Percentiles rank a stretch among this genome's conserved stretches.
phyloP scores from a whole-genome alignment of 73 alveolate genomes.

The Tetrahymena malaccensis region DNA sequence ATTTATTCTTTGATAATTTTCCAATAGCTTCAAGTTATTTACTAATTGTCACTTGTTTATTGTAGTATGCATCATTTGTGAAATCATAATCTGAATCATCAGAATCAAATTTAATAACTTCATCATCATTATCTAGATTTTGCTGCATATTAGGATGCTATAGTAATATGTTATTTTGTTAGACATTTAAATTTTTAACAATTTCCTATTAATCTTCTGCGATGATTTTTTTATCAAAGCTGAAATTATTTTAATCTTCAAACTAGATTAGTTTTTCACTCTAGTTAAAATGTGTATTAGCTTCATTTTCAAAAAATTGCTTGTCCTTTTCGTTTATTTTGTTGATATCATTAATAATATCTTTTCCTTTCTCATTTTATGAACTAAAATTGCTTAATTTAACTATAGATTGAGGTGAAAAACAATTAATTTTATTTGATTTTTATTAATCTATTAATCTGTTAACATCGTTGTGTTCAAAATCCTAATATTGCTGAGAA shows the following conservation, averaged over 20 bases:
- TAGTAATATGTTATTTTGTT: too few relatives aligned
- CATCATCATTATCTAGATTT: background rate
- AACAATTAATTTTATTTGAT: too few relatives aligned
- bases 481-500: background rate
- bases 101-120: background rate
- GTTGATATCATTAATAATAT: background rate
- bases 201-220: background rate
- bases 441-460: too few relatives aligned
- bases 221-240: background rate
- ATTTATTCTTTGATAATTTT: too few relatives aligned
- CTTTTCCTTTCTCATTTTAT: background rate
- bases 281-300: too few relatives aligned
- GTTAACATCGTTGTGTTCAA: background rate
- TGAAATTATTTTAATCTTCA: too few relatives aligned
- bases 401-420: background rate
- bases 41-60: too few relatives aligned
- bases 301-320: background rate
- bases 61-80: background rate
- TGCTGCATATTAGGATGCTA: background rate
- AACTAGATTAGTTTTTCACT: background rate
- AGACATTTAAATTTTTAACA: too few relatives aligned
- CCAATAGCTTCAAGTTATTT: too few relatives aligned
- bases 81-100: background rate
- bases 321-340: too few relatives aligned
- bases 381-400: background rate